Evolutionary conservation across 2,329 filamentous ascomycete species (phyloP).

Genomic region (Ophiocordyceps sinensis): DNA sequence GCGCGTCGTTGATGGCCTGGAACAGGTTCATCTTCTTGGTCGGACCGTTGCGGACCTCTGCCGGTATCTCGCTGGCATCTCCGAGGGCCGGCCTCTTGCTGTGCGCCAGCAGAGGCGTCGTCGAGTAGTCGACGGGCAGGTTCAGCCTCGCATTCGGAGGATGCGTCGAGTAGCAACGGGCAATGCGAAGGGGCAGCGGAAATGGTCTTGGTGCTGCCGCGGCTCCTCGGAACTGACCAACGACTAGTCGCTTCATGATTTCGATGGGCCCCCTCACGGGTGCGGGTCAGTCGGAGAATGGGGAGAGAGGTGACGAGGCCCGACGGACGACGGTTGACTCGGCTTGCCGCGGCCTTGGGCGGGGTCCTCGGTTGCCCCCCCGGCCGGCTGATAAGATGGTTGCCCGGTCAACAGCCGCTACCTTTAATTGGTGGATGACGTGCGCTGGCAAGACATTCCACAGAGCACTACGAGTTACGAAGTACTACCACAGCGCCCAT

Average conservation of each 20-base stretch:
- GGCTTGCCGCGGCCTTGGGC: conserved; percentile 22
- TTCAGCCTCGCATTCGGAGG: conserved; percentile 58
- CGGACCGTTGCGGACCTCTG: conserved; percentile 47
- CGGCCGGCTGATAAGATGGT: conserved; percentile 19
- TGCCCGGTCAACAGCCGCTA: conserved; percentile 22
- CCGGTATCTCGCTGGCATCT: conserved; percentile 55
- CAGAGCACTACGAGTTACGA: too few species aligned
- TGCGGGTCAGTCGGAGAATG: conserved; percentile 1
- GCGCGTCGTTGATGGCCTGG: conserved; percentile 82
- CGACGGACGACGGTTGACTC: conserved; percentile 11
- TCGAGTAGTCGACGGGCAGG: conserved; percentile 72
- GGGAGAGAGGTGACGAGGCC: conserved; percentile 1
- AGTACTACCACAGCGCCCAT: too few species aligned
- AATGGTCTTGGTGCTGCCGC: not conserved
- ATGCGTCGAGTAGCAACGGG: conserved; percentile 36
- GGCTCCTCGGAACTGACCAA: not conserved
- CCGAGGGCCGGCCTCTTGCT: conserved; percentile 54
- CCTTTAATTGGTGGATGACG: not conserved
- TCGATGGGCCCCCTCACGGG: conserved; percentile 1
- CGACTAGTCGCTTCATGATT: conserved; percentile 5
- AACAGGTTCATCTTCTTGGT: conserved; percentile 88
- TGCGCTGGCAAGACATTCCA: not conserved
- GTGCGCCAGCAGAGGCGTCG: conserved; percentile 69
- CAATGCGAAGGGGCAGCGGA: conserved; percentile 3
- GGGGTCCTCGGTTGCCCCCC: conserved; percentile 5